Evolutionary conservation across 352 stramenopile species (phyloP).

Genomic region (Globisporangium ultimum): DNA sequence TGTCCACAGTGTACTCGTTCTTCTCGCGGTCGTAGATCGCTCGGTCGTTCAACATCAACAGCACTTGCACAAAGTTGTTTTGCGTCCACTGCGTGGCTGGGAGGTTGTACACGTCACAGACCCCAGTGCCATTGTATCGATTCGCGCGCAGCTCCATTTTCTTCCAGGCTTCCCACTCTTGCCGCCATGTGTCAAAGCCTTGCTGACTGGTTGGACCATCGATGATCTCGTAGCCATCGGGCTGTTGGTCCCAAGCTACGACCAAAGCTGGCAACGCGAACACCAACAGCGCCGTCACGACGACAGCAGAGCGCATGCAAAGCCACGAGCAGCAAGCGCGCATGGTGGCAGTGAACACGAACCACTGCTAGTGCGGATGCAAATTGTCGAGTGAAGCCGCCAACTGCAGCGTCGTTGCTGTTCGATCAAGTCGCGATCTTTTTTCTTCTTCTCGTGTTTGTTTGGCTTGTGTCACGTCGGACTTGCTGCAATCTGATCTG

Average conservation of each 20-base stretch:
- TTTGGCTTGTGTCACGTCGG: no score
- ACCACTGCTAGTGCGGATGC: neutral
- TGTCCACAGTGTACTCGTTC: constrained; percentile 65
- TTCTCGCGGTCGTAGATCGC: constrained; percentile 65
- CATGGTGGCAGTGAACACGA: neutral
- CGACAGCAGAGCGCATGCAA: constrained; percentile 8
- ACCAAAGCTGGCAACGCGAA: constrained; percentile 6
- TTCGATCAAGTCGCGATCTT: neutral
- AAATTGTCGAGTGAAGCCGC: neutral
- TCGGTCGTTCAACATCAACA: constrained; percentile 77
- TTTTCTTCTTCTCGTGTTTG: neutral
- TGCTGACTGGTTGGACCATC: constrained; percentile 41
- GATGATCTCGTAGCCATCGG: constrained; percentile 79
- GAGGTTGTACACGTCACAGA: constrained; percentile 75
- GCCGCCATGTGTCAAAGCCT: constrained; percentile 43
- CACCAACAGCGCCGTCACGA: constrained; percentile 4
- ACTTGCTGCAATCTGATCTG: neutral
- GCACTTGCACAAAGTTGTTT: constrained; percentile 67
- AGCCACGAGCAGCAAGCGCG: neutral
- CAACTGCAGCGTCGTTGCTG: neutral
- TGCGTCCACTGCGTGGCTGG: constrained; percentile 65
- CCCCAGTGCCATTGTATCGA: constrained; percentile 52
- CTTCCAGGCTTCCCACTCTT: constrained; percentile 59
- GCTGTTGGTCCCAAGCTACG: constrained; percentile 64
- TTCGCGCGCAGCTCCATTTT: constrained; percentile 68